These are phyloP conservation scores for Colletotrichum viniferum DNA, from an alignment of 2,329 filamentous ascomycete species.

Conservation along the genomic window DNA sequence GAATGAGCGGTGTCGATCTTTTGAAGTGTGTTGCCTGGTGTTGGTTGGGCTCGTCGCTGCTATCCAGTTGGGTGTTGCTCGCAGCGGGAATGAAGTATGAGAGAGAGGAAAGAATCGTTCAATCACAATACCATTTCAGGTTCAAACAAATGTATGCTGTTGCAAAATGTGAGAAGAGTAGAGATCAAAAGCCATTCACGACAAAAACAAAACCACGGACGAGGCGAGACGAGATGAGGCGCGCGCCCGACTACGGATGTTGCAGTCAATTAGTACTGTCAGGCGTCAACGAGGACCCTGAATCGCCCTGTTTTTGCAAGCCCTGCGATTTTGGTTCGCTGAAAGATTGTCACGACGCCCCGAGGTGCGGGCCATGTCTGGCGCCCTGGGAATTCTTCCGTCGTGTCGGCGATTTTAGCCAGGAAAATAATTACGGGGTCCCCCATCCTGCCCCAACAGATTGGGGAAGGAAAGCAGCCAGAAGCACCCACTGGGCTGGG, in stretches of 20 bases:
- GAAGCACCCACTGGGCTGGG: background rate
- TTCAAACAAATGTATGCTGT: background rate
- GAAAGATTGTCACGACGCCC: conserved; percentile 17
- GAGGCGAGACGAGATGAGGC: background rate
- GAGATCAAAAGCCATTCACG: background rate
- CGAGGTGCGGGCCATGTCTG: conserved; percentile 4
- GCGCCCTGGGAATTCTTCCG: conserved; percentile 12
- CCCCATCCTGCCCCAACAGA: background rate
- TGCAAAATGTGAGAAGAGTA: background rate
- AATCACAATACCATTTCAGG: background rate
- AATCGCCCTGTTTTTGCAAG: background rate
- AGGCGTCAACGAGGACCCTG: background rate
- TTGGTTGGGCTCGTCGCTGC: background rate
- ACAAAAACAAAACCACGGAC: background rate
- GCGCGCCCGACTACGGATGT: background rate
- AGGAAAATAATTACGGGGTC: background rate
- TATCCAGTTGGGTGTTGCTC: background rate
- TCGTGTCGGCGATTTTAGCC: conserved; percentile 16
- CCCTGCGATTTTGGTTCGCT: background rate
- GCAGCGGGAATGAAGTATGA: background rate
- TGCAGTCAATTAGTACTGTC: conserved; percentile 1
- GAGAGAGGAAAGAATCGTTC: background rate
- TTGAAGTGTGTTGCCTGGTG: too few relatives aligned
- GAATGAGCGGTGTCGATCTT: background rate
- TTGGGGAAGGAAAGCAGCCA: background rate